Evolutionary conservation across 495 filamentous ascomycete species (phyloP).

Genomic region (Extremus antarcticus): DNA sequence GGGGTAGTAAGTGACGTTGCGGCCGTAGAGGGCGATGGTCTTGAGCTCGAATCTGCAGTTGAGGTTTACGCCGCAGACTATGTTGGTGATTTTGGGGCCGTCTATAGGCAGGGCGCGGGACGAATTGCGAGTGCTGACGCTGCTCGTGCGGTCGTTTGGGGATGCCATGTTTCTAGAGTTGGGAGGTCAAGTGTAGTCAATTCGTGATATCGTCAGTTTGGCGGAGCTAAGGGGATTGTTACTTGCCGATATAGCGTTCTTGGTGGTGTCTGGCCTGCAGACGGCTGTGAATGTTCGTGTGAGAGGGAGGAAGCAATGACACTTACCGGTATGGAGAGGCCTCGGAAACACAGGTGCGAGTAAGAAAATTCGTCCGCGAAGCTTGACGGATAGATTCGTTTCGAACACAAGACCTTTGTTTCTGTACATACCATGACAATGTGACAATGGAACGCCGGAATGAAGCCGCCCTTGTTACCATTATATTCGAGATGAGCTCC

Average conservation of each 20-base stretch:
- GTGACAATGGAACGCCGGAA: no score
- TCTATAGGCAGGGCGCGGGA: not conserved
- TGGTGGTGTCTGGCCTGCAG: not conserved
- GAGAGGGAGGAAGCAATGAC: not conserved
- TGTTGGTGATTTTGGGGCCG: constrained; percentile 42
- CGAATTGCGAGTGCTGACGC: not conserved
- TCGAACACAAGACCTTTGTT: not conserved
- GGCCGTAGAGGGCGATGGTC: constrained; percentile 86
- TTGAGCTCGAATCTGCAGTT: constrained; percentile 91
- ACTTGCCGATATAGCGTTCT: not conserved
- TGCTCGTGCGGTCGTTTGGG: not conserved
- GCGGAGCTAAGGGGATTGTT: not conserved
- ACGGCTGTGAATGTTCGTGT: not conserved
- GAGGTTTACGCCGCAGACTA: constrained; percentile 91
- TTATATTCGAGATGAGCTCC: no score
- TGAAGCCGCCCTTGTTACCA: no score
- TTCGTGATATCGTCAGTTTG: not conserved
- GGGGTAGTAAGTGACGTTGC: constrained; percentile 87
- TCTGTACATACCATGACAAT: no score
- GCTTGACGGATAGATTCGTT: no score
- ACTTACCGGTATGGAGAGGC: not conserved
- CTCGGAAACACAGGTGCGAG: not conserved
- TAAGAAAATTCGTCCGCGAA: no score
- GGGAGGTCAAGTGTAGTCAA: not conserved
- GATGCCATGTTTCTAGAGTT: not conserved